phyloP scores from a whole-genome alignment of 2,329 filamentous ascomycete genomes.

The Berkeleyomyces rouxiae region DNA sequence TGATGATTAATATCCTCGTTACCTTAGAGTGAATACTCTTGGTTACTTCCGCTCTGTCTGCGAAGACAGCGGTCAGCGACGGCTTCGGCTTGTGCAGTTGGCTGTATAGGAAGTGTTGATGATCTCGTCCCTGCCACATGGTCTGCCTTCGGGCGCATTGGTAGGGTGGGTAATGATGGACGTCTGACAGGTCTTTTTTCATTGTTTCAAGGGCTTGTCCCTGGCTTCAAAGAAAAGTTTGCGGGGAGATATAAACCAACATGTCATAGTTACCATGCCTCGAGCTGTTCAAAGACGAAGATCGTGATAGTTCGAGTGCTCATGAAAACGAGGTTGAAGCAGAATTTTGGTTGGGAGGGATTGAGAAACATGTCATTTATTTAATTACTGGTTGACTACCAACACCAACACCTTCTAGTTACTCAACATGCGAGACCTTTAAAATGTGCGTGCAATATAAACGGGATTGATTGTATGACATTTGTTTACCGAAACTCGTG shows the following conservation, averaged over 20 bases:
- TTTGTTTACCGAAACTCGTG: too few relatives aligned
- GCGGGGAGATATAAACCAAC: background rate
- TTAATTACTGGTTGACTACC: too few relatives aligned
- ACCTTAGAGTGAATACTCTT: constrained; percentile 70
- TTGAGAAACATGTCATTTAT: too few relatives aligned
- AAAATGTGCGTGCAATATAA: too few relatives aligned
- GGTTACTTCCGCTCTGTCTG: constrained; percentile 42
- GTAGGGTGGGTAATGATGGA: constrained; percentile 70
- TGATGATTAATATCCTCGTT: constrained; percentile 82
- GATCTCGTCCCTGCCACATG: constrained; percentile 66
- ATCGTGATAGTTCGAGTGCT: too few relatives aligned
- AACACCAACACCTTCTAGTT: too few relatives aligned
- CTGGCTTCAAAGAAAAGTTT: constrained; percentile 35
- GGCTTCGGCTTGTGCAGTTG: constrained; percentile 12
- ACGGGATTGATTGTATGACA: too few relatives aligned
- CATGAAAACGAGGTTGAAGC: too few relatives aligned
- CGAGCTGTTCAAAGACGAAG: too few relatives aligned
- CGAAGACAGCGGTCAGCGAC: constrained; percentile 38
- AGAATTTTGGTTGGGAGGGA: too few relatives aligned
- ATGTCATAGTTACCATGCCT: too few relatives aligned
- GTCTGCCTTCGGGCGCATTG: constrained; percentile 62
- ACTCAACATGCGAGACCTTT: too few relatives aligned
- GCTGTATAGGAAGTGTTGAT: constrained; percentile 82
- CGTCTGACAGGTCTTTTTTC: constrained; percentile 61
- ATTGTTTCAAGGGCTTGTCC: constrained; percentile 38